phyloP scores from a whole-genome alignment of 2,329 filamentous ascomycete species.

The Ceratocystis albifundus region DNA sequence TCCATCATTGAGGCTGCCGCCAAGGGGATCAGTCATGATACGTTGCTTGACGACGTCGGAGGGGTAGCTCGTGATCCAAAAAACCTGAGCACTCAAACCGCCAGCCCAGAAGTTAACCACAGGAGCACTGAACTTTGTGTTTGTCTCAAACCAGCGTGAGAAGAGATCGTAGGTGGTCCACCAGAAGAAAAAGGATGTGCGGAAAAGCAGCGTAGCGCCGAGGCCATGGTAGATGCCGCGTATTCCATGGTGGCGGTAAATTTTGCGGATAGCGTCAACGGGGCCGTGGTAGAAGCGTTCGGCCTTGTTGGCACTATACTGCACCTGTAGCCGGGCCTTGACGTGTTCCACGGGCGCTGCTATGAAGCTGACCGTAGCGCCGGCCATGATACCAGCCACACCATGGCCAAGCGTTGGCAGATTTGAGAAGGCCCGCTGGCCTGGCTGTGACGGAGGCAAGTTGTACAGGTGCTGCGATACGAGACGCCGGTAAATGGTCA shows the following conservation, averaged over 20 bases:
- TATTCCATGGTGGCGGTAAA: slow-evolving; percentile 60
- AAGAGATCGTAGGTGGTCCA: slow-evolving; percentile 92
- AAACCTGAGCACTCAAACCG: slow-evolving; percentile 81
- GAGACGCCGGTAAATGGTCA: slow-evolving; percentile 79
- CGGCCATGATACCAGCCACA: slow-evolving; percentile 75
- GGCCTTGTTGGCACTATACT: slow-evolving; percentile 71
- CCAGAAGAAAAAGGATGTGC: slow-evolving; percentile 94
- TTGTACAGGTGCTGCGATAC: slow-evolving; percentile 68
- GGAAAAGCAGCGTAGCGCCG: slow-evolving; percentile 72
- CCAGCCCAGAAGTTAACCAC: slow-evolving; percentile 96
- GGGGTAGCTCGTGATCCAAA: slow-evolving; percentile 88
- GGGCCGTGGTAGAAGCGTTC: slow-evolving; percentile 76
- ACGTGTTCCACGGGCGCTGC: slow-evolving; percentile 91
- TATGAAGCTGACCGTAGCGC: slow-evolving; percentile 81
- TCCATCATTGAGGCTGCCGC: slow-evolving; percentile 55
- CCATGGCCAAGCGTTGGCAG: slow-evolving; percentile 74
- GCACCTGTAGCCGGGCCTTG: slow-evolving; percentile 86
- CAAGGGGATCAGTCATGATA: slow-evolving; percentile 90
- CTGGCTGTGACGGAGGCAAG: slow-evolving; percentile 24
- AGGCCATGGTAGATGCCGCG: slow-evolving; percentile 77
- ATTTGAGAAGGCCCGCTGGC: slow-evolving; percentile 19
- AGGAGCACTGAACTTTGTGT: slow-evolving; percentile 61
- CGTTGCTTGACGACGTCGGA: slow-evolving; percentile 90
- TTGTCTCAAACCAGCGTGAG: slow-evolving; percentile 51
- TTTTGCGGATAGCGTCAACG: slow-evolving; percentile 67